Percentiles rank a stretch among this genome's conserved stretches.
These are phyloP conservation scores for Rhodocollybia butyracea DNA, from an alignment of 768 basidiomycete species.

Conservation along the genomic window DNA sequence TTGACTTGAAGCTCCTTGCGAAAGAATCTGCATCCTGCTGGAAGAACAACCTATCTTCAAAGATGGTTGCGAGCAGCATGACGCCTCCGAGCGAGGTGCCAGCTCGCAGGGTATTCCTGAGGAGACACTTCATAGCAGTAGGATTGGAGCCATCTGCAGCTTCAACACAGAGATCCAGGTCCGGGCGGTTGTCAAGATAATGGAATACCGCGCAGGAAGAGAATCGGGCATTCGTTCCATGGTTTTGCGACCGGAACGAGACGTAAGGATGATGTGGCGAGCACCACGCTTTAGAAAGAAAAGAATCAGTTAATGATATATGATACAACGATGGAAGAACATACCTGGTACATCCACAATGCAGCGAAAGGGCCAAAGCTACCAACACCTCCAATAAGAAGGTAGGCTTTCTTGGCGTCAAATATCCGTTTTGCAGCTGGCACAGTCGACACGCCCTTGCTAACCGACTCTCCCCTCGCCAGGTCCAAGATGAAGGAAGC, in stretches of 20 bases:
- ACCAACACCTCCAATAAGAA: constrained; percentile 26
- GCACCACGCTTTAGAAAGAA: constrained; percentile 17
- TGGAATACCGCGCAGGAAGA: constrained; percentile 14
- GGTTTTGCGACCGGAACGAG: constrained; percentile 15
- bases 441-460: no score
- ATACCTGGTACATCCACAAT: constrained; percentile 27
- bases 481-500: no score
- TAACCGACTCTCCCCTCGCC: no score
- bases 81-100: constrained; percentile 16
- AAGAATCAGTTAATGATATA: background rate
- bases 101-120: background rate
- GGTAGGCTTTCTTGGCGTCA: constrained; percentile 19
- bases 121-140: constrained; percentile 10
- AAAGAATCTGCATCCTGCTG: constrained; percentile 20
- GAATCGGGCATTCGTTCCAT: constrained; percentile 10
- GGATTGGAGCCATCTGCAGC: constrained; percentile 14
- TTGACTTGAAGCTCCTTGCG: constrained; percentile 13
- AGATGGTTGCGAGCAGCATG: constrained; percentile 16
- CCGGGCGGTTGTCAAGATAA: constrained; percentile 6
- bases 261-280: constrained; percentile 21
- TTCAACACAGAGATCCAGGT: constrained; percentile 15
- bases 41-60: constrained; percentile 18
- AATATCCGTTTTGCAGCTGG: constrained; percentile 17
- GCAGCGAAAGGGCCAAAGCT: constrained; percentile 22
- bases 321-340: background rate